These are phyloP conservation scores for Morella rubra DNA, from an alignment of 306 rosid species.

Conservation along the genomic window DNA sequence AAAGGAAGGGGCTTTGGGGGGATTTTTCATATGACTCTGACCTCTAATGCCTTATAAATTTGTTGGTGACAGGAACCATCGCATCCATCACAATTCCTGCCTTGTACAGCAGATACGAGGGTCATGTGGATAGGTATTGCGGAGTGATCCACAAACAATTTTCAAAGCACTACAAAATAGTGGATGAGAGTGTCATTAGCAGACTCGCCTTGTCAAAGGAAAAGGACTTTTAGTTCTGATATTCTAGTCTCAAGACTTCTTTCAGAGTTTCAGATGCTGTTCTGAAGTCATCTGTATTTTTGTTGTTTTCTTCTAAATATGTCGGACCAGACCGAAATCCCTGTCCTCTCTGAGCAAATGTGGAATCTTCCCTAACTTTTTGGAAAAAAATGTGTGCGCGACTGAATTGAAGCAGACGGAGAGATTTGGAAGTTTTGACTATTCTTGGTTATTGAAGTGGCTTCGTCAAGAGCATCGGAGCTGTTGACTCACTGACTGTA, in stretches of 20 bases:
- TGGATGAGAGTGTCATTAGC: conserved; percentile 72
- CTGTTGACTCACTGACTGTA: background rate
- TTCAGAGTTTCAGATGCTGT: background rate
- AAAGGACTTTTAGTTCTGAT: conserved; percentile 50
- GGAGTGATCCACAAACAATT: conserved; percentile 69
- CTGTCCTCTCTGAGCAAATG: background rate
- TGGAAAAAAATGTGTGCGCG: no score
- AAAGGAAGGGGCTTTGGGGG: background rate
- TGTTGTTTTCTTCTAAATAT: background rate
- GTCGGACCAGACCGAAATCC: background rate
- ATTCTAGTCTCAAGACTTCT: background rate
- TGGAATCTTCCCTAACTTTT: background rate
- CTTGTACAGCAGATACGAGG: conserved; percentile 61
- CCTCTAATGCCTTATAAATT: conserved; percentile 22
- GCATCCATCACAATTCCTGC: conserved; percentile 68
- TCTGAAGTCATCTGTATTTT: background rate
- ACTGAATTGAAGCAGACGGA: no score
- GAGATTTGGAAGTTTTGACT: no score
- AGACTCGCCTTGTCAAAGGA: conserved; percentile 67
- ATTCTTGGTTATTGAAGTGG: no score
- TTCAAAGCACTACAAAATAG: conserved; percentile 77
- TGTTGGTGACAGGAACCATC: conserved; percentile 61
- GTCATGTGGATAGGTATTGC: conserved; percentile 48
- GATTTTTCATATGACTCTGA: background rate
- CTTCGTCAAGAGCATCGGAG: no score